Conservation (phyloP, 345 rosid species). For the Arabidopsis thaliana region DNA sequence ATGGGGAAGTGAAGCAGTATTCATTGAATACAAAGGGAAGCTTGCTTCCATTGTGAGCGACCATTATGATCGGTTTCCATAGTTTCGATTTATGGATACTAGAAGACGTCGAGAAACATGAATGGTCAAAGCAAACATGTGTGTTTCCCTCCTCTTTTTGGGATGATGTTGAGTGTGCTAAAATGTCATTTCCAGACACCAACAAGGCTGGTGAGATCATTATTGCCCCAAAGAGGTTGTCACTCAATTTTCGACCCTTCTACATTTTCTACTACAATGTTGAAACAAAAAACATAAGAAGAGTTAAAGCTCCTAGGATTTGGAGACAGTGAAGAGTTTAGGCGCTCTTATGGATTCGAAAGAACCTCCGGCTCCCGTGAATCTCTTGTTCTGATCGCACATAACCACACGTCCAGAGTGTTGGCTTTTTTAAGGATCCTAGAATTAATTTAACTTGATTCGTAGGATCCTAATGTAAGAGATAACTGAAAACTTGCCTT, state of each 20-base stretch:
- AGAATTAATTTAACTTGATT: background rate
- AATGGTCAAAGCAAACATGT: conserved; percentile 12
- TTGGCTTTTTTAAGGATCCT: background rate
- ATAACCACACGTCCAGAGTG: background rate
- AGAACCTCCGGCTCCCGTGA: too few relatives aligned
- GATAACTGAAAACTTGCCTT: background rate
- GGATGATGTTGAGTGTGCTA: background rate
- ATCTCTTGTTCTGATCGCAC: background rate
- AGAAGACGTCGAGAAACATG: conserved; percentile 10
- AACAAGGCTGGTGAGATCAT: conserved; percentile 30
- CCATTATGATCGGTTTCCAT: background rate
- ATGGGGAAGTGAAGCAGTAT: background rate
- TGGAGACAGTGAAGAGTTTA: background rate
- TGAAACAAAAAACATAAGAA: background rate
- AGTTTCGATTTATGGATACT: conserved; percentile 25
- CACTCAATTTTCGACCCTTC: background rate
- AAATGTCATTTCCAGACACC: conserved; percentile 4
- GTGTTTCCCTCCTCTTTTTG: background rate
- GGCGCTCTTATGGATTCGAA: background rate
- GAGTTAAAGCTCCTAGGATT: conserved; percentile 1
- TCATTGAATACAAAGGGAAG: conserved; percentile 16
- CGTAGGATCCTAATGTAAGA: background rate
- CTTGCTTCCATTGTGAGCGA: conserved; percentile 12
- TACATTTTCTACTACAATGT: conserved; percentile 26
- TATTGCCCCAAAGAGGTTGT: background rate